Evolutionary conservation across 1,139 yeast species (phyloP).

Genomic region (Suhomyces wounanorum): DNA sequence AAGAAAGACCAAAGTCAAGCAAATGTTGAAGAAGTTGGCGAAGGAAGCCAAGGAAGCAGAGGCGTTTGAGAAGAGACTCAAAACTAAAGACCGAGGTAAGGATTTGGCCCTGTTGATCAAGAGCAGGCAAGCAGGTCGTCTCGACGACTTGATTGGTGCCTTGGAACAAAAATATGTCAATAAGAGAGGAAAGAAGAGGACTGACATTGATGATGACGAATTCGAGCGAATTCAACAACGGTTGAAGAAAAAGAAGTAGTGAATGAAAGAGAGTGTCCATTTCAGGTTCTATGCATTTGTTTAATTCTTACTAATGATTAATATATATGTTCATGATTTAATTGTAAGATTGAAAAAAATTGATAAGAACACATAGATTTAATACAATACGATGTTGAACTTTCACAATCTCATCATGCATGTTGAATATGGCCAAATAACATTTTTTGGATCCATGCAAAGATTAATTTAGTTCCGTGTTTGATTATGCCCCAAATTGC

Average conservation of each 20-base stretch:
- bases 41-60: conserved; percentile 74
- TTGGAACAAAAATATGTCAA: conserved; percentile 58
- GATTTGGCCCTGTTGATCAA: conserved; percentile 57
- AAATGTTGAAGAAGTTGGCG: conserved; percentile 47
- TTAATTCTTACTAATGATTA: conserved; percentile 2
- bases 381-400: no score
- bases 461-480: no score
- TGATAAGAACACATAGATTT: no score
- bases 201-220: conserved; percentile 39
- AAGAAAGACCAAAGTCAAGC: conserved; percentile 47
- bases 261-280: background rate
- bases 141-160: conserved; percentile 50
- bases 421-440: no score
- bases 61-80: conserved; percentile 53
- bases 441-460: no score
- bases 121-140: conserved; percentile 40
- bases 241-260: conserved; percentile 14
- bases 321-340: background rate
- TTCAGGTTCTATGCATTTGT: background rate
- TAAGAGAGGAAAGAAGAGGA: conserved; percentile 39
- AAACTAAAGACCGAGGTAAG: conserved; percentile 35
- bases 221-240: conserved; percentile 39
- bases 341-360: background rate
- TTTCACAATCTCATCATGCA: no score
- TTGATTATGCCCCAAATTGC: no score